Evolutionary conservation across 352 stramenopile genomes (phyloP).

Genomic region (Phytophthora quininea): DNA sequence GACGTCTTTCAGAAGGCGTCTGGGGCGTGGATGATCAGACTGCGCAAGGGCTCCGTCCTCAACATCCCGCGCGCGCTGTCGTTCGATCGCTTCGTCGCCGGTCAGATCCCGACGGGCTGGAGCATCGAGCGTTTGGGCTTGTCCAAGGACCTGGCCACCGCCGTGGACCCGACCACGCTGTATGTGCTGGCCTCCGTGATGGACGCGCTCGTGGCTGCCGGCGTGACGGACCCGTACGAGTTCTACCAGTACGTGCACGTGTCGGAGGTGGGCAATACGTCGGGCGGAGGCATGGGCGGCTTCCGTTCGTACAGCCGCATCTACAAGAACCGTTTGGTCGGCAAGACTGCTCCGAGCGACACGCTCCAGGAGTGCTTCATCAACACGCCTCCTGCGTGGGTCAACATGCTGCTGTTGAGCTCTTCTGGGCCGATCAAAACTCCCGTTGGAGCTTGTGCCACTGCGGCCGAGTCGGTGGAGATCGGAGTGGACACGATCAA

Average conservation of each 20-base stretch:
- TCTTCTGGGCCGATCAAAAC: constrained; percentile 91
- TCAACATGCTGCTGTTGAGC: constrained; percentile 90
- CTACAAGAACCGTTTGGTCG: constrained; percentile 72
- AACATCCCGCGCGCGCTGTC: constrained; percentile 80
- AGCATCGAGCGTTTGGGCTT: constrained; percentile 81
- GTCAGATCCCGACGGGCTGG: constrained; percentile 90
- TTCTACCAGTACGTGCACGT: constrained; percentile 93
- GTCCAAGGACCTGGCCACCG: constrained; percentile 80
- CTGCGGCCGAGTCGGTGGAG: constrained; percentile 86
- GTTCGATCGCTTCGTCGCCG: constrained; percentile 88
- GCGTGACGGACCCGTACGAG: constrained; percentile 90
- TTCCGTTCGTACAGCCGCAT: constrained; percentile 74
- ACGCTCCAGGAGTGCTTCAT: constrained; percentile 88
- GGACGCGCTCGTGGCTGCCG: constrained; percentile 79
- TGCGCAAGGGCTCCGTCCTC: constrained; percentile 79
- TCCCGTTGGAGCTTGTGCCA: constrained; percentile 85
- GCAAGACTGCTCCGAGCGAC: constrained; percentile 79
- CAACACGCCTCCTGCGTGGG: constrained; percentile 88
- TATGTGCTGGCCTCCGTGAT: constrained; percentile 80
- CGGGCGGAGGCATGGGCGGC: constrained; percentile 82
- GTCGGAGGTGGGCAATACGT: constrained; percentile 86
- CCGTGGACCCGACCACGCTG: constrained; percentile 81
- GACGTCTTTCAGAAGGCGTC: constrained; percentile 78
- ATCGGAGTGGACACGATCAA: constrained; percentile 91
- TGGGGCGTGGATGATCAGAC: constrained; percentile 82